Base-by-base conservation (phyloP, 768 basidiomycete genomes). In the Sporobolomyces phaffii region DNA sequence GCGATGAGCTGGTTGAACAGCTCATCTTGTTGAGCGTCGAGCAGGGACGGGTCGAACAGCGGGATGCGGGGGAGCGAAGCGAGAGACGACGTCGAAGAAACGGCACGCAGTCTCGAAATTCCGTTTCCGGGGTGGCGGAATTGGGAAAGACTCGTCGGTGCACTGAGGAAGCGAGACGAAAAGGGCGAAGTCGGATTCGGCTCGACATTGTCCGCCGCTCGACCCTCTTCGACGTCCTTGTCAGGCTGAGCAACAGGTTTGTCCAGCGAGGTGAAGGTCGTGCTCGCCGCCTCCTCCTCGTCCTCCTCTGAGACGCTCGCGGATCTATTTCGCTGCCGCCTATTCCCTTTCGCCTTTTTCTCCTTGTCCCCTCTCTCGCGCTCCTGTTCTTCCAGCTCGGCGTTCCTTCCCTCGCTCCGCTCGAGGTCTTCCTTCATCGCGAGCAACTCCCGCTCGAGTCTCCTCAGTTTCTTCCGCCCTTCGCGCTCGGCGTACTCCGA, bases 391-490 rank as follows among this genome's bases (percentile, higher is more conserved):
- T 67, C 69, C 20, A 72, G 60, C 18, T 40, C 33, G 2, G 22
- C 40, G 48, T 72, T 72, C n/a, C 66, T 51, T 31, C 64, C 56
- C 44, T 65, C 66, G 41, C 49, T 51, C 7, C 60, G 65, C 48
- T 72, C 69, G 31, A 73, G 63, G 28, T 72, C 71, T 6, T 54
- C 63, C 33, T 62, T 43, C 0, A 75, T 51, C 11, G 49, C 59
- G 7, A 64, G 28, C 5, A 75, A 60, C 61, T 75, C 73, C 59
- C 60, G 65, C 65, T 75, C 74, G 36, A 75, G 69, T 43, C 60
- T 60, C 26, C 71, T 60, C 3, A 75, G 63, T 50, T 64, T 62
- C 45, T 62, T 65, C 41, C 65, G 62, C 14, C 69, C 74, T n/a
- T 57, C 62, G 2, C 43, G 28, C 45, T 68, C 66, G 18, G 49